Base-by-base conservation (phyloP, 257 asterid species). In the Fraxinus americana region DNA sequence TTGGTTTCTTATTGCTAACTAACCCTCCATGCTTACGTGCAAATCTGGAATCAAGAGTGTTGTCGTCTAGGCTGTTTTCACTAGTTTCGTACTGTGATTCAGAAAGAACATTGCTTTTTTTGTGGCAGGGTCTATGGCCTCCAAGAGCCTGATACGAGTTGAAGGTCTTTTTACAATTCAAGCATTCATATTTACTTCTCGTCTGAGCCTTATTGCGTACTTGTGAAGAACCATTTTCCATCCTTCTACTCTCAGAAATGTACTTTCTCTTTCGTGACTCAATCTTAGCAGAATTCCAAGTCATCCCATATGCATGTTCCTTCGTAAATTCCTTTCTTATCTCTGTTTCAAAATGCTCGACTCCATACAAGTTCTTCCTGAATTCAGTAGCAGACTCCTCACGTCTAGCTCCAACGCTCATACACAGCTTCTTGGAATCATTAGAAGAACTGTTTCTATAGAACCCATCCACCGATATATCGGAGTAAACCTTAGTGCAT, bases 121-220 rank as follows among this genome's bases (percentile, higher is more conserved):
- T 93, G 84, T 89, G 97, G 86, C 99, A 95, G 0, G 99, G 99
- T 66, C 96, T 86, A 72, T 95, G 99, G 35, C 99, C 99, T 17
- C 99, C 99, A 4, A 95, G 93, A 63, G 96, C 99, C 76, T 95
- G 99, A 85, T 82, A 93, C 0, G 99, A 95, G 78, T 85, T 89
- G 86, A 95, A 95, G 35, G 36, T 71, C 97, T 87, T 95, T 83
- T 90, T 91, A 79, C 99, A 95, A 79, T 87, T 95, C 82, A 90
- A 87, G 82, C 99, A 95, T 83, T 92, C 96, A 59, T 91, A 95
- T 77, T 89, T 90, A 67, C 86, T 90, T 78, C 84, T 90, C 82
- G 90, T 92, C 52, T 50, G 75, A 74, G 83, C 16, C 57, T 45
- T 70, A 50, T 73, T 72, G 77, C 78, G 76, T 59, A 70, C 72